These are phyloP conservation scores for Colletotrichum australisinense DNA, from an alignment of 2,329 filamentous ascomycete species.

Conservation along the genomic window DNA sequence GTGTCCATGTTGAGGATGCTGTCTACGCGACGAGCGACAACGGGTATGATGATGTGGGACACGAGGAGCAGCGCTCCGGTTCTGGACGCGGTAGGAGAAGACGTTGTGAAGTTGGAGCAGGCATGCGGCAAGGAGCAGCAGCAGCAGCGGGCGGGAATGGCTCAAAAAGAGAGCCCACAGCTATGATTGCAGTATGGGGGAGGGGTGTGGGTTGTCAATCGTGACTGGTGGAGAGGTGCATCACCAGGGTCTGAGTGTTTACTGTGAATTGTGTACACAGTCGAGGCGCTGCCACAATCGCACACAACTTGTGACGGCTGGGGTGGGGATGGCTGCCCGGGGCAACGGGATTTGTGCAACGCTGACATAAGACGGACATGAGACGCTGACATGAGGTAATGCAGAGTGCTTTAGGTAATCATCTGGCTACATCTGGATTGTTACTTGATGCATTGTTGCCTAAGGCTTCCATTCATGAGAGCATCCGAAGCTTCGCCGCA, in stretches of 20 bases:
- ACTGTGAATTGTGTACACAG: conserved; percentile 15
- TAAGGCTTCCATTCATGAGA: background rate
- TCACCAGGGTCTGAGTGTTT: conserved; percentile 21
- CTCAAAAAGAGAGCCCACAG: conserved; percentile 5
- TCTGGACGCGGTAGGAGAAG: conserved; percentile 42
- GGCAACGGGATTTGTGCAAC: conserved; percentile 11
- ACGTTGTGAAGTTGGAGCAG: conserved; percentile 40
- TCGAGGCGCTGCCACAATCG: too few species aligned
- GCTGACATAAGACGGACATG: background rate
- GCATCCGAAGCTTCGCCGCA: background rate
- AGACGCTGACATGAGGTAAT: background rate
- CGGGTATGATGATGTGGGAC: conserved; percentile 40
- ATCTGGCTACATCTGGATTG: background rate
- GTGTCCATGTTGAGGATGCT: conserved; percentile 48
- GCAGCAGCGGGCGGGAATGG: background rate
- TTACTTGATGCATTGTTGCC: background rate
- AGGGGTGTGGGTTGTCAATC: conserved; percentile 35
- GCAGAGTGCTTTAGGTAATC: background rate
- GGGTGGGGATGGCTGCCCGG: conserved; percentile 3
- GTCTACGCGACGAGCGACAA: conserved; percentile 36
- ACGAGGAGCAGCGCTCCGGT: conserved; percentile 52
- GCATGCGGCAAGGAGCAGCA: conserved; percentile 8
- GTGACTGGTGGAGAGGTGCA: conserved; percentile 24
- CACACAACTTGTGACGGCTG: background rate
- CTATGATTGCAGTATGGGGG: conserved; percentile 33